phyloP scores from a whole-genome alignment of 257 asterid species.

The Nicotiana knightiana region DNA sequence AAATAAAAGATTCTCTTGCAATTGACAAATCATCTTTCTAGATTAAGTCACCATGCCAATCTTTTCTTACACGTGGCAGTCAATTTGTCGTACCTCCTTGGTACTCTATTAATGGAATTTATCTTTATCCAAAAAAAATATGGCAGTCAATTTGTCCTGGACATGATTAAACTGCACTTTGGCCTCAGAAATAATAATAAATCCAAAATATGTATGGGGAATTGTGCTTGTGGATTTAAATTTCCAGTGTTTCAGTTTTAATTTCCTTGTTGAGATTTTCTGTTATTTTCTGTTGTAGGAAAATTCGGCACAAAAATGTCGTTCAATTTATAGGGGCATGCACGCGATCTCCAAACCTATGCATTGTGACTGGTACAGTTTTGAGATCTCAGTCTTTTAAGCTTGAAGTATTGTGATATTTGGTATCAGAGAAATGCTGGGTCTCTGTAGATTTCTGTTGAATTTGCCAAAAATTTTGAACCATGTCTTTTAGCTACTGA shows the following conservation, averaged over 20 bases:
- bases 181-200: neutral
- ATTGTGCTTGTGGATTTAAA: neutral
- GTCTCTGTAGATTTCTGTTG: neutral
- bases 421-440: neutral
- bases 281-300: slow-evolving; percentile 16
- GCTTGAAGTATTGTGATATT: neutral
- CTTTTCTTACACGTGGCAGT: neutral
- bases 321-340: slow-evolving; percentile 21
- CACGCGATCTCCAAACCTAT: too few species aligned
- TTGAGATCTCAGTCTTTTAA: neutral
- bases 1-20: neutral
- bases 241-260: neutral
- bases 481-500: neutral
- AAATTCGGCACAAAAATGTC: slow-evolving; percentile 25
- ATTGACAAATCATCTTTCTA: neutral
- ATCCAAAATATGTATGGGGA: neutral
- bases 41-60: neutral
- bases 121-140: too few species aligned
- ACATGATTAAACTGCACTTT: neutral
- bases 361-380: neutral
- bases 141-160: neutral
- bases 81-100: neutral
- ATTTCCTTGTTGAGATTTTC: neutral
- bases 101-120: too few species aligned
- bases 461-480: neutral